Evolutionary conservation across 23 red algal species (phyloP).

Genomic region (Gracilaria domingensis): DNA sequence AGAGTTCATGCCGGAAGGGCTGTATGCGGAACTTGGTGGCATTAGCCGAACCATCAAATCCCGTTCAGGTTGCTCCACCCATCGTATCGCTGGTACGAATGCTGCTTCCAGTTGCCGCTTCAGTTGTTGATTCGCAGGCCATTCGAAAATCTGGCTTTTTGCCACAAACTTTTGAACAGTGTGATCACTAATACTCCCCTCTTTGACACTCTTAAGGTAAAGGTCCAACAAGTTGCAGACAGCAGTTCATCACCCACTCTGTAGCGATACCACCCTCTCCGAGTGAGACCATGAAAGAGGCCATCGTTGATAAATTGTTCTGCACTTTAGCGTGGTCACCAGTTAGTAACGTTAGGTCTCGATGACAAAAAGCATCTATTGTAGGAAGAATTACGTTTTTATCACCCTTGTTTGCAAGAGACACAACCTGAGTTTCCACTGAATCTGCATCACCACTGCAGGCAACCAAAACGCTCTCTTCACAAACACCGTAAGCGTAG

Average conservation of each 20-base stretch:
- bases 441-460: constrained; percentile 8
- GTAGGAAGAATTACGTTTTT: no score
- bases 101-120: constrained; percentile 4
- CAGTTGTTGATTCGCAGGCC: no score
- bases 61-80: constrained; percentile 34
- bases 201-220: constrained; percentile 27
- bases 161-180: background rate
- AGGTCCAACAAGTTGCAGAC: constrained; percentile 44
- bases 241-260: no score
- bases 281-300: constrained; percentile 40
- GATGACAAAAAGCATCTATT: no score
- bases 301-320: constrained; percentile 15
- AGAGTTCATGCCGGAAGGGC: no score
- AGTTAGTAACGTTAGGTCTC: background rate
- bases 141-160: constrained; percentile 32
- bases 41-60: no score
- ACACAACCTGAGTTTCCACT: no score
- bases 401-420: no score
- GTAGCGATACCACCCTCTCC: constrained; percentile 37
- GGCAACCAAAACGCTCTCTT: constrained; percentile 15
- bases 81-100: constrained; percentile 35
- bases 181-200: background rate
- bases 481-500: constrained; percentile 1
- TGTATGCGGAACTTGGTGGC: no score
- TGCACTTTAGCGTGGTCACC: background rate